Conservation (phyloP, 306 rosid genomes). For the Vigna unguiculata region DNA sequence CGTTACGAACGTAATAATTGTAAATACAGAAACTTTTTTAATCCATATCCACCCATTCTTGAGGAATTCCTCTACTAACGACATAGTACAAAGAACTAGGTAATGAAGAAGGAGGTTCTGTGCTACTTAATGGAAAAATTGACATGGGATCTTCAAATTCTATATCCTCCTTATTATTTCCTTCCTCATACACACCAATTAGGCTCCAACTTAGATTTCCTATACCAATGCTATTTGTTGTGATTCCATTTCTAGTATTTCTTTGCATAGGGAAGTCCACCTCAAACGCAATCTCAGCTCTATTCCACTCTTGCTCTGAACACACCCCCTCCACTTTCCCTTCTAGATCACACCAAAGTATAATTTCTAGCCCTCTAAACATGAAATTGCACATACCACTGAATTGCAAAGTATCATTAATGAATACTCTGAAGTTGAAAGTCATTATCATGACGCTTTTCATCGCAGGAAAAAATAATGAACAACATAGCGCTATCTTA, state of each 20-base stretch:
- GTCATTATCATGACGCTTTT: background rate
- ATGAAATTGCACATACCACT: constrained; percentile 10
- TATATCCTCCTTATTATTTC: background rate
- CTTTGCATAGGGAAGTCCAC: background rate
- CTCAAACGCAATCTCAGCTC: constrained; percentile 13
- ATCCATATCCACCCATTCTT: too few relatives aligned
- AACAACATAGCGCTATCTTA: background rate
- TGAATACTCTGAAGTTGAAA: constrained; percentile 8
- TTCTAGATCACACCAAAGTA: constrained; percentile 2
- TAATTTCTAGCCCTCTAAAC: too few relatives aligned
- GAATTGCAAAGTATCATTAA: constrained; percentile 28
- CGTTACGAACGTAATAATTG: too few relatives aligned
- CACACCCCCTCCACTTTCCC: background rate
- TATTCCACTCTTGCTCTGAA: constrained; percentile 20
- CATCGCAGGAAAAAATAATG: background rate
- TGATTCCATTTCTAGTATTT: too few relatives aligned
- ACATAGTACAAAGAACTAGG: background rate
- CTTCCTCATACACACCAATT: background rate
- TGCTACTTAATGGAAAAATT: background rate
- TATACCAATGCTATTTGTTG: background rate
- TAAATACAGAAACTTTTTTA: too few relatives aligned
- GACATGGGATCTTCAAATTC: background rate
- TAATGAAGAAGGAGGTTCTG: background rate
- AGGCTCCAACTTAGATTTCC: background rate
- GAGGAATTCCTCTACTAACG: too few relatives aligned